Conservation (phyloP, 2,329 filamentous ascomycete species). For the Macrophomina tecta region DNA sequence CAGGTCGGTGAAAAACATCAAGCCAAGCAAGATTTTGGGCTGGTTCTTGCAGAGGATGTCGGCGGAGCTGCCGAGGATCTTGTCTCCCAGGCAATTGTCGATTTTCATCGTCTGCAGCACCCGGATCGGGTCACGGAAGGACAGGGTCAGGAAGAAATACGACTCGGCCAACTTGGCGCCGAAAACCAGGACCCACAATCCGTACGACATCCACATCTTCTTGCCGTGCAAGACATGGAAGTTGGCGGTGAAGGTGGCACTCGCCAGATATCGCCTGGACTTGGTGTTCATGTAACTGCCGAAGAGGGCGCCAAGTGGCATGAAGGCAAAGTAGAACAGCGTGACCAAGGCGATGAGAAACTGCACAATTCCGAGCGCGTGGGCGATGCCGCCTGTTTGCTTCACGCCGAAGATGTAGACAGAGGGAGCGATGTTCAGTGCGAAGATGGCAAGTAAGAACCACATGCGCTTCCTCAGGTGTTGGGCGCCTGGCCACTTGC, state of each 20-base stretch:
- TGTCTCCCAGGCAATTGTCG: slow-evolving; percentile 75
- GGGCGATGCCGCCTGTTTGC: slow-evolving; percentile 63
- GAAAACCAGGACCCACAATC: slow-evolving; percentile 89
- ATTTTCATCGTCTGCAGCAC: slow-evolving; percentile 86
- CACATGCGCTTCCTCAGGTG: slow-evolving; percentile 89
- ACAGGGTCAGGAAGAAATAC: slow-evolving; percentile 89
- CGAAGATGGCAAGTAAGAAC: slow-evolving; percentile 79
- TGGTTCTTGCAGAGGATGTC: slow-evolving; percentile 77
- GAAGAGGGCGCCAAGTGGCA: slow-evolving; percentile 43
- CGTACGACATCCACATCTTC: slow-evolving; percentile 97
- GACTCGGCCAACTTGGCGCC: slow-evolving; percentile 91
- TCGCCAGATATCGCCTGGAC: slow-evolving; percentile 90
- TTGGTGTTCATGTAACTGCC: slow-evolving; percentile 70
- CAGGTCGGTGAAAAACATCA: slow-evolving; percentile 94
- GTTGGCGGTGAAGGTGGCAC: slow-evolving; percentile 96
- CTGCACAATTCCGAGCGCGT: slow-evolving; percentile 85
- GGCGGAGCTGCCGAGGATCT: slow-evolving; percentile 57
- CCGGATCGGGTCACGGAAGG: slow-evolving; percentile 90
- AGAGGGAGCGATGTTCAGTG: slow-evolving; percentile 81
- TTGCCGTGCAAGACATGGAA: slow-evolving; percentile 86
- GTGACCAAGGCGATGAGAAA: slow-evolving; percentile 86
- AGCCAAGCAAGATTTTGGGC: slow-evolving; percentile 77
- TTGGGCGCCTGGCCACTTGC: slow-evolving; percentile 93
- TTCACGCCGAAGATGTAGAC: slow-evolving; percentile 82
- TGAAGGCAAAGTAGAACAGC: slow-evolving; percentile 57